phyloP scores from a whole-genome alignment of 805 yeast genomes.

The Schwanniomyces pseudopolymorphus region DNA sequence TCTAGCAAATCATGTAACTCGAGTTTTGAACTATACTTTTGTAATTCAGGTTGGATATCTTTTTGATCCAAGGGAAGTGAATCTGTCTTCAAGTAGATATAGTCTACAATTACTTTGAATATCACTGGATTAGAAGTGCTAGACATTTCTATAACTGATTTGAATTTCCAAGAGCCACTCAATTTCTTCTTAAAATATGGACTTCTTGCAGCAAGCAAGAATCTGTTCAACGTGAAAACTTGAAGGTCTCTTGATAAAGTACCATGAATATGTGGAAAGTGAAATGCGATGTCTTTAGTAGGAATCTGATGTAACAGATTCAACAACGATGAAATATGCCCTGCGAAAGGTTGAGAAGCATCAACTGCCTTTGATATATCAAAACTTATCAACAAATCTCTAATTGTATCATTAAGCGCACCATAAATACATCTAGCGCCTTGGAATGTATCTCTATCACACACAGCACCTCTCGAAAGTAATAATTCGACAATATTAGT shows the following conservation, averaged over 20 bases:
- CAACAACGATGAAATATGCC: conserved; percentile 57
- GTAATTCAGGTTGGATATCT: conserved; percentile 16
- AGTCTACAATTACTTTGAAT: conserved; percentile 26
- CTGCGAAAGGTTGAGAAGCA: conserved; percentile 67
- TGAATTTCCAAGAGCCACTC: conserved; percentile 20
- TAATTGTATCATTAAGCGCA: conserved; percentile 66
- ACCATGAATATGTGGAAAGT: conserved; percentile 18
- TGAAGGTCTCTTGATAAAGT: conserved; percentile 9
- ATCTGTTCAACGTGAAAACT: conserved; percentile 24
- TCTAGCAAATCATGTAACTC: conserved; percentile 36
- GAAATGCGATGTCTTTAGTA: conserved; percentile 32
- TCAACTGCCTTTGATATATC: conserved; percentile 73
- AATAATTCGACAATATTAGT: conserved; percentile 58
- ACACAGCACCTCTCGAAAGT: conserved; percentile 64
- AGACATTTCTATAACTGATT: conserved; percentile 17
- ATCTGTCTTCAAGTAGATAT: conserved; percentile 33
- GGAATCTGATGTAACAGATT: conserved; percentile 20
- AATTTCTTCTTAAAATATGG: conserved; percentile 22
- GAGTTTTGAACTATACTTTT: conserved; percentile 30
- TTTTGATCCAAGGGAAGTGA: conserved; percentile 21
- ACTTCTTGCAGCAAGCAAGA: conserved; percentile 36
- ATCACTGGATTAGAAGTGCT: conserved; percentile 12
- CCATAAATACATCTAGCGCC: conserved; percentile 78
- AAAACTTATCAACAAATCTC: conserved; percentile 55
- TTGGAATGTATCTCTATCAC: conserved; percentile 79